These are phyloP conservation scores for Pythium vanterpoolii DNA, from an alignment of 352 stramenopile genomes.

Conservation along the genomic window DNA sequence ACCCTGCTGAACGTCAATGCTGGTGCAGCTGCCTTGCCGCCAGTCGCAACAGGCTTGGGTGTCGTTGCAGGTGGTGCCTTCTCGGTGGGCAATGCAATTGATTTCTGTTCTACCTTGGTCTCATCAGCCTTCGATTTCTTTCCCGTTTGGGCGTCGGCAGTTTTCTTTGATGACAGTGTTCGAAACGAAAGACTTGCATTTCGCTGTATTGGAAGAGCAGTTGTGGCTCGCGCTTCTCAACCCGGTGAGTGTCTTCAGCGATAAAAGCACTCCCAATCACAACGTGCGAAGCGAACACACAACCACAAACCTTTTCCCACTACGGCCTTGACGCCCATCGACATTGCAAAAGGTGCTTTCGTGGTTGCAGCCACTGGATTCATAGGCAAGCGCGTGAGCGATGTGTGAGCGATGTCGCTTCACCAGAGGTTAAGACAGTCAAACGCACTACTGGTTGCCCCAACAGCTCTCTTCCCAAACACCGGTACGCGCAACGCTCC, in stretches of 20 bases:
- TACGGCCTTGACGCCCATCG: background rate
- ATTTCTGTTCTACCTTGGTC: background rate
- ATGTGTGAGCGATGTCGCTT: background rate
- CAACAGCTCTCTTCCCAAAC: constrained; percentile 5
- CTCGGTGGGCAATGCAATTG: background rate
- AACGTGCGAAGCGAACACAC: background rate
- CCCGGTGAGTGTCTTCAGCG: background rate
- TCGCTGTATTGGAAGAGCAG: background rate
- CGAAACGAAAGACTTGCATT: background rate
- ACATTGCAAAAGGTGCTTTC: constrained; percentile 17
- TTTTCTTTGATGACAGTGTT: background rate
- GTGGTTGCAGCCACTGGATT: background rate
- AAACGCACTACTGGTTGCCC: background rate
- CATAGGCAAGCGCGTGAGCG: background rate
- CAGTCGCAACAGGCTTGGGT: background rate
- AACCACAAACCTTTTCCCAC: constrained; percentile 16
- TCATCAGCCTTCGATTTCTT: background rate
- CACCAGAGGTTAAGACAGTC: background rate
- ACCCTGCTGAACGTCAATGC: background rate
- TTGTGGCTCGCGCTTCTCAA: constrained; percentile 13
- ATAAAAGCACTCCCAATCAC: background rate
- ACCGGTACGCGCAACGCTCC: background rate
- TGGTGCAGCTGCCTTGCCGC: background rate
- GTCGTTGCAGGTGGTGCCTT: background rate
- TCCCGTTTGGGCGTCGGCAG: background rate